Percentiles rank a stretch among this genome's conserved stretches.
Evolutionary conservation across 116 monocot species (phyloP).

Genomic region (Phalaenopsis hybrid): DNA sequence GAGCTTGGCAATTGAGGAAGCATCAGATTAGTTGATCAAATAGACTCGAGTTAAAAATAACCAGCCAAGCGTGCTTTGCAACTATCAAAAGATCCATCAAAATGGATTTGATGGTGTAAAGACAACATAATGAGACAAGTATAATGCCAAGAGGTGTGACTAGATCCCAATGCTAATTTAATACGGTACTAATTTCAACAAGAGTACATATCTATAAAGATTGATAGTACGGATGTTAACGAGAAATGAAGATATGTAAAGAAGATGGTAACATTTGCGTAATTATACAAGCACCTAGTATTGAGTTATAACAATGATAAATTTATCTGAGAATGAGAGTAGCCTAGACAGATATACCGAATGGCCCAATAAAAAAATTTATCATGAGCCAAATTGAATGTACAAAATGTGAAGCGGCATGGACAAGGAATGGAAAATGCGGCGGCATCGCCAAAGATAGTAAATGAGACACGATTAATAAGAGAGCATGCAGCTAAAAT

Average conservation of each 20-base stretch:
- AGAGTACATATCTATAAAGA: too few relatives aligned
- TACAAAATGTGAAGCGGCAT: background rate
- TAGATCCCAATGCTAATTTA: background rate
- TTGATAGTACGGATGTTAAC: too few relatives aligned
- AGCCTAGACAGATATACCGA: background rate
- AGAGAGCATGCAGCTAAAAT: background rate
- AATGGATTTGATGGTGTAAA: background rate
- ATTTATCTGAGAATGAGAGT: background rate
- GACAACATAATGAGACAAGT: background rate
- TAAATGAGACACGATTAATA: background rate
- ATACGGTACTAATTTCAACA: background rate
- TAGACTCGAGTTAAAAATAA: background rate
- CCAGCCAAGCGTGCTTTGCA: background rate
- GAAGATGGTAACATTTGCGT: background rate
- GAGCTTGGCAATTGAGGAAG: background rate
- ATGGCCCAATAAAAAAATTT: background rate
- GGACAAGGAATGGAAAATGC: background rate
- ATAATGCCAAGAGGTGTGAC: background rate
- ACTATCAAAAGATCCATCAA: background rate
- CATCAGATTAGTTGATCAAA: background rate
- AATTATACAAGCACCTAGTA: background rate
- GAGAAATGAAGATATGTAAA: too few relatives aligned
- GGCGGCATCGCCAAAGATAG: background rate
- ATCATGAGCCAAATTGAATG: background rate
- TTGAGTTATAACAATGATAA: background rate